Evolutionary conservation across 2,329 filamentous ascomycete species (phyloP), one percentile per base, ranked within the genome.

Genomic region (Apiospora sp.): DNA sequence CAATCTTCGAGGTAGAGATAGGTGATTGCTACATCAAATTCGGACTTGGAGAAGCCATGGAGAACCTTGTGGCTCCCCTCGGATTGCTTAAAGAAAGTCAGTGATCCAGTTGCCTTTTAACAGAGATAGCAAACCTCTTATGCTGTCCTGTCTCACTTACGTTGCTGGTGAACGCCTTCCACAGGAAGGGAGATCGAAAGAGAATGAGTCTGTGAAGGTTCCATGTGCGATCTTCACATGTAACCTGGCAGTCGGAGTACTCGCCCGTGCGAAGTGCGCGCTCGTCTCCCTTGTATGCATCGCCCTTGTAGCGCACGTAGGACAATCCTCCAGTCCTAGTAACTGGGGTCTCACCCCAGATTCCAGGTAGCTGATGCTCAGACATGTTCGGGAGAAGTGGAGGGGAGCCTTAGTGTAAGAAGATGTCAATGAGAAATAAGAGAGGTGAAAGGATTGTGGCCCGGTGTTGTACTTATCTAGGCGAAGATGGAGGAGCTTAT

Each of bases 171-270:
- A 58, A 43, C 14, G 67, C 71, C 46, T 58, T 58, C 14, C 24
- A 43, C 67, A 72, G 64, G 41, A 24, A 72, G 22, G 7, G 44
- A 16, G 7, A 58, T n/a, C 68, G 71, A 4, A 13, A 7, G 49
- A 67, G 70, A 14, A 72, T 34, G 43, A 72, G 2, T 41, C 61
- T 51, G 67, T 72, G 71, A 12, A 72, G 22, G 10, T 69, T 54
- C 34, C 46, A 72, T 12, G 24, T 67, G 68, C 37, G 43, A 22
- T 68, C 67, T 24, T 44, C 67, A 30, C 71, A 72, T 22, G 44
- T 61, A 67, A 72, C 51, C 22, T 43, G 24, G 24, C 46, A 44
- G 43, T 72, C 67, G 13, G 71, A 61, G 54, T 27, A 61, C 3
- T 14, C 22, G 24, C 54, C 54, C 3, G 54, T 27, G 4, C 2